phyloP scores from a whole-genome alignment of 768 basidiomycete genomes.

The Kwoniella mangroviensis region DNA sequence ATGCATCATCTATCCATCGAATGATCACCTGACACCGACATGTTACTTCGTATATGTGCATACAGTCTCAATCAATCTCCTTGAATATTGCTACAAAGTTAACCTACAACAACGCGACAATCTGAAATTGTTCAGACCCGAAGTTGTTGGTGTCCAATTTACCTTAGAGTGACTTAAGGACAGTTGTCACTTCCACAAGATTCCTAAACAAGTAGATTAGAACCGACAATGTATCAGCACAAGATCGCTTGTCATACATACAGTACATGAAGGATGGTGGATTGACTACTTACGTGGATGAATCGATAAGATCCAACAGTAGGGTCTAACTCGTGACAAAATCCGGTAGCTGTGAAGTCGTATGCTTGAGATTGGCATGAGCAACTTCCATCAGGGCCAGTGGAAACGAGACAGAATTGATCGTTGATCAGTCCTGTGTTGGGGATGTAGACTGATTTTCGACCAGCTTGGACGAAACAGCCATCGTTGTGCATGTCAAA shows the following conservation, averaged over 20 bases:
- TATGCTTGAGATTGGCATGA: conserved; percentile 17
- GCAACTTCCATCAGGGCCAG: conserved; percentile 3
- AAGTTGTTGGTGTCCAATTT: neutral
- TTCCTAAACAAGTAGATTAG: neutral
- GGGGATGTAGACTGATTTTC: conserved; percentile 24
- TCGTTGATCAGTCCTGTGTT: conserved; percentile 20
- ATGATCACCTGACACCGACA: neutral
- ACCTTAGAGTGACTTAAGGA: conserved; percentile 1
- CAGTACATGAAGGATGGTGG: neutral
- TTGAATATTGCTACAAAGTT: neutral
- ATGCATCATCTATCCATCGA: neutral
- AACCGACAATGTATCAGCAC: no score
- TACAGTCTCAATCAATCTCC: neutral
- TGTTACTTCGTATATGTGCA: neutral
- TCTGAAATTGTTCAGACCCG: neutral
- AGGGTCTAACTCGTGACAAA: conserved; percentile 13
- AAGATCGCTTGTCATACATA: no score
- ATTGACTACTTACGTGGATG: conserved; percentile 10
- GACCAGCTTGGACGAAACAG: conserved; percentile 13
- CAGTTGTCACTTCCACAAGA: conserved; percentile 21
- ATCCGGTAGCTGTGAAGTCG: conserved; percentile 23
- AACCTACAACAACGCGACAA: conserved; percentile 6
- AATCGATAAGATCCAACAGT: conserved; percentile 18
- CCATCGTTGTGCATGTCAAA: conserved; percentile 28
- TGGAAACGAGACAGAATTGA: conserved; percentile 20